These are phyloP conservation scores for Cercospora sesami DNA, from an alignment of 2,329 filamentous ascomycete genomes.

Conservation along the genomic window DNA sequence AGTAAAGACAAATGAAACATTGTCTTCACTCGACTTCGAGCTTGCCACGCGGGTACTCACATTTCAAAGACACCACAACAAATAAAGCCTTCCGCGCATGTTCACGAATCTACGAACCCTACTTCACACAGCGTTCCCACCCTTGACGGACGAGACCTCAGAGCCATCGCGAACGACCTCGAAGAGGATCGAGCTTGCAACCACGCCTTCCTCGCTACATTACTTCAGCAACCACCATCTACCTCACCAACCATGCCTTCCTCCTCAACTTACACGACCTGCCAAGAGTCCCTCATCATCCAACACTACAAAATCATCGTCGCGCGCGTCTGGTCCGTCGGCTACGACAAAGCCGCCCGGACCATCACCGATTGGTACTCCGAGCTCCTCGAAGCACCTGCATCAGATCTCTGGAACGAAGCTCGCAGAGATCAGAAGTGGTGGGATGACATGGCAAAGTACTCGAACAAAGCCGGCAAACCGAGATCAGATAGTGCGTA, in stretches of 20 bases:
- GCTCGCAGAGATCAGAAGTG: conserved; percentile 1
- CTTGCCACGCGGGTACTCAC: not conserved
- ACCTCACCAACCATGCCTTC: conserved; percentile 18
- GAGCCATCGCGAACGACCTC: not conserved
- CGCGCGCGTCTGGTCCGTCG: conserved; percentile 14
- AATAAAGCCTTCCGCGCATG: not conserved
- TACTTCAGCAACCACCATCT: not conserved
- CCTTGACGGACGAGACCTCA: not conserved
- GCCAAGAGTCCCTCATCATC: conserved; percentile 16
- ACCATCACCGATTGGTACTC: conserved; percentile 7
- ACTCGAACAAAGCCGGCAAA: conserved; percentile 6
- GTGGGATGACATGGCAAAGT: not conserved
- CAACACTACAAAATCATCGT: conserved; percentile 13
- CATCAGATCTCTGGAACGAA: not conserved
- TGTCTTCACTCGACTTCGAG: not conserved
- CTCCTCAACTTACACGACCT: conserved; percentile 18
- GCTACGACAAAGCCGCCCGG: not conserved
- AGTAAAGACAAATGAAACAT: not conserved
- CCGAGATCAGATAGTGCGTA: conserved; percentile 6
- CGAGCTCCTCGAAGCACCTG: conserved; percentile 12
- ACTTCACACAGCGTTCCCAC: not conserved
- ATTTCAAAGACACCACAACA: not conserved
- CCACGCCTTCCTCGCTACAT: not conserved
- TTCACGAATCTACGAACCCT: not conserved
- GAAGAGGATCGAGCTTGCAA: not conserved